Base-by-base conservation (phyloP, 2,329 filamentous ascomycete species). In the Alternaria burnsii region DNA sequence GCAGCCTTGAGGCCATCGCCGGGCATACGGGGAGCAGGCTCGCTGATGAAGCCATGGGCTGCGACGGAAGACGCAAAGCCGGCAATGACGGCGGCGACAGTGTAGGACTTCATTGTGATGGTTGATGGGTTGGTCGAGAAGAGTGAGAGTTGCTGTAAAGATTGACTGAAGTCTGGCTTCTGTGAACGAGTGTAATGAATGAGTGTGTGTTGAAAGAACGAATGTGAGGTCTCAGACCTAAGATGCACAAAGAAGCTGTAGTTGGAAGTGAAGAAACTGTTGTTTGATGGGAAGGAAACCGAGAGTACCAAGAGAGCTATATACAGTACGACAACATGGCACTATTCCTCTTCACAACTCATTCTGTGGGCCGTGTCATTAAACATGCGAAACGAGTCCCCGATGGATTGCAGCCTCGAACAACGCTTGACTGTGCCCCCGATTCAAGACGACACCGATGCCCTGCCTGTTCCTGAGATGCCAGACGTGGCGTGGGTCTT, bases 11-110 rank as follows among this genome's bases (percentile, higher is more conserved):
- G 84, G 63, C 84, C 84, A 44, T 75, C 30, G 48, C 86, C 86
- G 20, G 85, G 83, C 68, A 81, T 76, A 70, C 86, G 84, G 48
- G 82, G 77, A 24, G 71, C 62, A 10, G 86, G 86, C 38, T 70
- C 77, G 59, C 73, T 78, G 74, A 88, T 80, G 72, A 82, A 83
- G 66, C 86, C 86, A 76, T 88, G 86, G 68, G 79, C 84, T 52
- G 81, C 78, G 67, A 82, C 85, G 58, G 81, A 76, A 61, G 81
- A 78, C 67, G 80, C 69, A 40, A 85, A 72, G 69, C 78, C 76
- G 66, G 81, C 79, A 54, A 83, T 62, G 65, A 68, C 70, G 62
- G 82, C 66, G 59, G 80, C 75, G 63, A 82, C 70, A 53, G 78
- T 72, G 69, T 78, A 73, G 52, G 78, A 76, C 76, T 82, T 82